These are phyloP conservation scores for Mesembryanthemum crystallinum DNA, from an alignment of 148 eudicot genomes.

Conservation along the genomic window DNA sequence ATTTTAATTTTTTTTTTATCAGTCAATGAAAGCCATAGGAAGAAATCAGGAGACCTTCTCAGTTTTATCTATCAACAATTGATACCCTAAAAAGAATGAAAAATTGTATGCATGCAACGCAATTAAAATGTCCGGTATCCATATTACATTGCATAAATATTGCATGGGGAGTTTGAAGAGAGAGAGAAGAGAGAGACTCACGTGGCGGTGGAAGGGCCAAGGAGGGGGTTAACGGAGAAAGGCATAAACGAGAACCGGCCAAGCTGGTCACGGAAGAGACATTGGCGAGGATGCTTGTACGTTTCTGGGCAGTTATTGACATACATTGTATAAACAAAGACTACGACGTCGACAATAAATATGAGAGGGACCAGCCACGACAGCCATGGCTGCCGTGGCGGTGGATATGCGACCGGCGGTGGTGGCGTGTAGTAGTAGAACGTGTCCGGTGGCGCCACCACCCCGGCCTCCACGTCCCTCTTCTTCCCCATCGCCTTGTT, in stretches of 20 bases:
- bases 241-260: slow-evolving; percentile 43
- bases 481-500: slow-evolving; percentile 33
- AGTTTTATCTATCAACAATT: too few species aligned
- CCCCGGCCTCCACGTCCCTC: slow-evolving; percentile 34
- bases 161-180: too few species aligned
- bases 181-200: slow-evolving; percentile 13
- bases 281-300: slow-evolving; percentile 5
- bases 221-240: slow-evolving; percentile 28
- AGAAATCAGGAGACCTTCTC: too few species aligned
- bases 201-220: slow-evolving; percentile 42
- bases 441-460: slow-evolving; percentile 15
- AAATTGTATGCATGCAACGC: too few species aligned
- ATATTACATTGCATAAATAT: background rate
- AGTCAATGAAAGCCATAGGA: too few species aligned
- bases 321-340: slow-evolving; percentile 39
- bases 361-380: slow-evolving; percentile 42
- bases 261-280: slow-evolving; percentile 20
- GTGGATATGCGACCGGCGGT: slow-evolving; percentile 19
- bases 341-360: slow-evolving; percentile 29
- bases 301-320: slow-evolving; percentile 36
- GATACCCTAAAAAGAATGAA: too few species aligned
- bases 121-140: too few species aligned
- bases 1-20: too few species aligned
- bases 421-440: slow-evolving; percentile 36
- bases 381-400: slow-evolving; percentile 16